Percentiles rank a stretch among this genome's conserved stretches.
Evolutionary conservation across 805 yeast genomes (phyloP).

Genomic region (Danielia oregonensis): DNA sequence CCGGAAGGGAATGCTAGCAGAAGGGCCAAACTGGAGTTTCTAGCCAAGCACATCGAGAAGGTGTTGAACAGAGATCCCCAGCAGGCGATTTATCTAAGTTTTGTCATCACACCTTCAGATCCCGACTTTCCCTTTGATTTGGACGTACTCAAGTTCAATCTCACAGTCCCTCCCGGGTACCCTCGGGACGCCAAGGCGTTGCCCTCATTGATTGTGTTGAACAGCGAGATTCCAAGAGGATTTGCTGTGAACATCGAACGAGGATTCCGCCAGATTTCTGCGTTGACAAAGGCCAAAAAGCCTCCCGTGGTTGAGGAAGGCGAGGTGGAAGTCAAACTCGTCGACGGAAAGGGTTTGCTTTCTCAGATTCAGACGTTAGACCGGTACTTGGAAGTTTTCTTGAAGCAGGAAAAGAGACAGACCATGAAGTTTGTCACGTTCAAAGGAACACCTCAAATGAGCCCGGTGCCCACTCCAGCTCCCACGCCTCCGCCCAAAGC

Average conservation of each 20-base stretch:
- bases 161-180: conserved; percentile 53
- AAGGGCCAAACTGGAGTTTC: conserved; percentile 8
- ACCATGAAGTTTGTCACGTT: conserved; percentile 57
- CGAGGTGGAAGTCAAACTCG: conserved; percentile 27
- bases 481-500: conserved; percentile 2
- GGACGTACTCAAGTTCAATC: conserved; percentile 46
- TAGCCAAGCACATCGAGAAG: conserved; percentile 11
- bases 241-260: conserved; percentile 61
- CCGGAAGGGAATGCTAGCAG: conserved; percentile 4
- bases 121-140: conserved; percentile 73
- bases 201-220: conserved; percentile 56
- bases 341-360: conserved; percentile 48
- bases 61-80: conserved; percentile 10
- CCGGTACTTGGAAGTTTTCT: conserved; percentile 52
- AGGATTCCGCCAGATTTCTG: conserved; percentile 52
- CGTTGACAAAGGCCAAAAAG: conserved; percentile 11
- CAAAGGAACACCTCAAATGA: conserved; percentile 8
- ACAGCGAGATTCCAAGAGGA: conserved; percentile 68
- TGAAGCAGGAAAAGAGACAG: conserved; percentile 55
- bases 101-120: conserved; percentile 54
- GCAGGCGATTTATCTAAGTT: conserved; percentile 37
- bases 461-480: conserved; percentile 1
- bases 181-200: conserved; percentile 38
- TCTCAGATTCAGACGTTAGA: conserved; percentile 56
- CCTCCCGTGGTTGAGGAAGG: conserved; percentile 16